Evolutionary conservation across 164 flowering plant genomes (phyloP), one percentile per base, ranked within the genome.

Genomic region (Liriodendron chinense): DNA sequence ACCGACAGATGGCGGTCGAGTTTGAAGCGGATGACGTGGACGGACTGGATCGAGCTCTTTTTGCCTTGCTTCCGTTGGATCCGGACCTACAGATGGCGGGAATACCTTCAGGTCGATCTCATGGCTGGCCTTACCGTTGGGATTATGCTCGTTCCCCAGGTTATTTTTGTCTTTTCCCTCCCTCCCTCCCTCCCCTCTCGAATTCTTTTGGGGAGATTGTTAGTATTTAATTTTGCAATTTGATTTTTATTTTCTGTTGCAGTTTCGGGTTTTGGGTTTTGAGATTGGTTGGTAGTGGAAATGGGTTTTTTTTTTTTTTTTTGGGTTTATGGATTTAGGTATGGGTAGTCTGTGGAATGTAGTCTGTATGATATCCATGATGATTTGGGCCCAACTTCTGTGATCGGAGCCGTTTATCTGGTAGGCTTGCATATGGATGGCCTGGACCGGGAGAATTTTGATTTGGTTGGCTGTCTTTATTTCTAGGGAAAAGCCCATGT

Each of bases 111-210:
- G 84, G 13, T 79, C 62, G 99, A 96, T 85, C 89, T 96, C 81
- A 84, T 89, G 85, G 92, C 98, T 20, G 98, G 98, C 0, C 47
- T 85, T 74, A 91, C 98, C 67, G 93, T 96, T 76, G 98, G 99
- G 2, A 76, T 96, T 82, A 96, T 96, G 98, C 97, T 96, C 68
- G 98, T 96, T 8, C 99, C 99, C 26, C 99, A 96, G 99, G 99
- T 96, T 2, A 9, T 25, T 50, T 50, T 50, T 21, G 26, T 53
- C n/a, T 20, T 23, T 24, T 9, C 47, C 7, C 48, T 59, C 16
- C 24, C n/a, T 16, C 2, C 7, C 65, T 59, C 23, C 24, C 26
- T 23, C 24, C 23, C 20, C 21, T 64, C 66, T 21, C 21, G 66
- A 16, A 23, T 64, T 64, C 62, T 57, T 57, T 20, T 64, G 21